Evolutionary conservation across 2,329 filamentous ascomycete species (phyloP).

Genomic region (Phyllosticta paracitricarpa): DNA sequence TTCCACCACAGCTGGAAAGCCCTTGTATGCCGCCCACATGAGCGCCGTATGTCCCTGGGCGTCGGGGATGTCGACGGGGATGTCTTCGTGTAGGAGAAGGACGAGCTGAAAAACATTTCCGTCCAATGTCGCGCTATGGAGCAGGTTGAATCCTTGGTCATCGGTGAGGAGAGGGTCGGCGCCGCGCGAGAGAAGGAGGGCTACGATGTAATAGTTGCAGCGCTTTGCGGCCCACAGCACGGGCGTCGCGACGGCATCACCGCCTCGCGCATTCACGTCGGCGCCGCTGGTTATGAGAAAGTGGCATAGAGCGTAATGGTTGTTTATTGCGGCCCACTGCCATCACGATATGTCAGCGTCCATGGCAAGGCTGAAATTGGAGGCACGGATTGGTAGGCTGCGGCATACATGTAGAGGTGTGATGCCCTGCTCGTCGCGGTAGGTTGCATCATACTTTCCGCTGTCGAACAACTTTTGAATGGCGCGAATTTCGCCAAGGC

Average conservation of each 20-base stretch:
- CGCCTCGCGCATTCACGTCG: constrained; percentile 89
- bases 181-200: constrained; percentile 81
- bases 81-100: constrained; percentile 86
- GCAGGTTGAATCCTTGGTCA: constrained; percentile 92
- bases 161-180: constrained; percentile 89
- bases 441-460: constrained; percentile 71
- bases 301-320: constrained; percentile 94
- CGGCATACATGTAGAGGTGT: constrained; percentile 77
- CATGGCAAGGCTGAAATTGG: background rate
- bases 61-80: constrained; percentile 85
- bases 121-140: constrained; percentile 94
- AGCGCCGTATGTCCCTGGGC: constrained; percentile 83
- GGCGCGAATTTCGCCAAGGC: constrained; percentile 72
- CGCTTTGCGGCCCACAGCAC: constrained; percentile 95
- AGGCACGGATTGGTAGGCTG: background rate
- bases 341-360: constrained; percentile 3
- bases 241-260: constrained; percentile 86
- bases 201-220: constrained; percentile 93
- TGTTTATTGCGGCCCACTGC: constrained; percentile 98
- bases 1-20: constrained; percentile 84
- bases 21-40: constrained; percentile 99
- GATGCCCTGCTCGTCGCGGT: constrained; percentile 84
- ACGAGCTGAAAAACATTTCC: constrained; percentile 86
- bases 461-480: constrained; percentile 87
- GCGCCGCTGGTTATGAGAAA: constrained; percentile 81